Base-by-base conservation (phyloP, 106 monocot species). In the Phalaenopsis aphrodite region DNA sequence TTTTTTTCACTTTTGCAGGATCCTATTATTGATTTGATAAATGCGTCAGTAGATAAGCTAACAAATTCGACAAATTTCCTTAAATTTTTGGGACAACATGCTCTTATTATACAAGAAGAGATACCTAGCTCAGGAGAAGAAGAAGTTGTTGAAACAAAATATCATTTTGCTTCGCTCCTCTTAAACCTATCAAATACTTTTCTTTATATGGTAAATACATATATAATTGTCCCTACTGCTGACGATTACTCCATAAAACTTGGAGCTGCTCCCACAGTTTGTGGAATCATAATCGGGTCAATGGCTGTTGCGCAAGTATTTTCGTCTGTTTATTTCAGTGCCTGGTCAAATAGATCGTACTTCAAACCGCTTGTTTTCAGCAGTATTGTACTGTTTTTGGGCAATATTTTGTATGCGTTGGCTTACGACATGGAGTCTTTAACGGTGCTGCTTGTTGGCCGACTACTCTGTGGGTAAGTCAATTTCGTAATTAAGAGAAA, bases 141-240 rank as follows among this genome's bases (percentile, higher is more conserved):
- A 14, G 56, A 84, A 82, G 78, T 82, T 52, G 87, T 84, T 76
- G 88, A 89, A 21, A 21, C 85, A 72, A 87, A 79, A 88, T 99
- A 95, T 78, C 88, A 93, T 86, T 89, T 95, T 79, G 90, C 88
- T 46, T 99, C 99, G 47, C 94, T 99, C 80, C 57, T 99, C 9
- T 87, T 99, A 82, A 99, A 99, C 81, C 83, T 99, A 84, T 93
- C 42, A 38, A 99, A 93, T 82, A 93, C 99, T 56, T 99, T 95
- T 85, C 93, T 99, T 46, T 99, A 99, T 87, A 99, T 99, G 94
- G 93, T 99, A 75, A 99, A 99, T 85, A 95, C 99, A 46, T 99
- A 99, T 72, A 93, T 99, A 47, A 90, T 99, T 79, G 99, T 99
- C 10, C 99, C 99, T 66, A 99, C 99, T 49, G 99, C 99, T 21